Evolutionary conservation across 164 flowering plant genomes (phyloP).

Genomic region (Vitis riparia): DNA sequence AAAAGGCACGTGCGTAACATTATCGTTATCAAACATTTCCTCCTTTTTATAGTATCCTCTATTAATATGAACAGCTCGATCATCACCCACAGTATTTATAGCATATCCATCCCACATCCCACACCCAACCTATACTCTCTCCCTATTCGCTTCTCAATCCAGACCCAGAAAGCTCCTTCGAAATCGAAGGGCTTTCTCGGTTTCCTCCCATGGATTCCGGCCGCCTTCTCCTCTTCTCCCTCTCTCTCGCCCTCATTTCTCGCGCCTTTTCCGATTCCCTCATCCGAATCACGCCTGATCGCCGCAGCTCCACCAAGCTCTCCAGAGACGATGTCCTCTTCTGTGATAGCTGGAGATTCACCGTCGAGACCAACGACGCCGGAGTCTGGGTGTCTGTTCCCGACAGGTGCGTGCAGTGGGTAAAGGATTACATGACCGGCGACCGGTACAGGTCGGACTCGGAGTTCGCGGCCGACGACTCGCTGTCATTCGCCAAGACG

Average conservation of each 20-base stretch:
- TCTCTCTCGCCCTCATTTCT: slow-evolving; percentile 11
- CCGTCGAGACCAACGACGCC: slow-evolving; percentile 82
- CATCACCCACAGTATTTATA: no score
- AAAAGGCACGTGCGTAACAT: no score
- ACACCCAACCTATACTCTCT: no score
- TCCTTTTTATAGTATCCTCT: no score
- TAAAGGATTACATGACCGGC: slow-evolving; percentile 61
- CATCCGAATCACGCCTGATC: slow-evolving; percentile 19
- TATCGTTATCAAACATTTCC: no score
- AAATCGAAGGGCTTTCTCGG: not conserved
- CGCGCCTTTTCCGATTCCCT: slow-evolving; percentile 19
- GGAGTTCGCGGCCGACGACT: slow-evolving; percentile 37
- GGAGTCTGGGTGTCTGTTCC: slow-evolving; percentile 62
- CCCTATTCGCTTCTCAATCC: no score
- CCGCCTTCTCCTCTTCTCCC: slow-evolving; percentile 8
- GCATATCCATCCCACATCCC: no score
- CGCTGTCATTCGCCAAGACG: slow-evolving; percentile 42
- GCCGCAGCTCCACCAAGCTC: not conserved
- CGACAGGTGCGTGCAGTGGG: slow-evolving; percentile 41
- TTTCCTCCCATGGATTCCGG: slow-evolving; percentile 25
- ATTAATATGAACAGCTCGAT: no score
- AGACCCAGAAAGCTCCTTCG: slow-evolving; percentile 1
- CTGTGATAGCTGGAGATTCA: slow-evolving; percentile 79
- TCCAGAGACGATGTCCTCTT: slow-evolving; percentile 27
- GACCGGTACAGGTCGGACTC: slow-evolving; percentile 59